phyloP scores from a whole-genome alignment of 257 asterid genomes.

The Primulina eburnea region DNA sequence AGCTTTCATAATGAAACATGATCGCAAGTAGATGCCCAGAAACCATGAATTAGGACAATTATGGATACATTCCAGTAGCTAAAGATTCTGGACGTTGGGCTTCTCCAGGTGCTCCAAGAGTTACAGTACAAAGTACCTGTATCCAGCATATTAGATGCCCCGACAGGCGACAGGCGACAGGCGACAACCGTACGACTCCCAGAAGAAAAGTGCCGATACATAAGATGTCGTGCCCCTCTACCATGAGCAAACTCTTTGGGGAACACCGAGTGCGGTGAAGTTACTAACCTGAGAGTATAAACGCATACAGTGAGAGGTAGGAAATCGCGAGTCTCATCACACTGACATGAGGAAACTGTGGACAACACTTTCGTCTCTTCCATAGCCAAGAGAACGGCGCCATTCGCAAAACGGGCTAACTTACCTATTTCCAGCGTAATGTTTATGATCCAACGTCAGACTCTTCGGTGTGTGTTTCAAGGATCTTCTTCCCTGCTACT shows the following conservation, averaged over 20 bases:
- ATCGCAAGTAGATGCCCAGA: not conserved
- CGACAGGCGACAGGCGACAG: no score
- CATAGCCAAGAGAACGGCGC: no score
- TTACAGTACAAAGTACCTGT: slow-evolving; percentile 94
- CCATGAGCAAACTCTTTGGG: slow-evolving; percentile 9
- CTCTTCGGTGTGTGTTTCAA: no score
- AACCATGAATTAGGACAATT: not conserved
- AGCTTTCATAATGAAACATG: not conserved
- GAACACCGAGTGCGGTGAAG: slow-evolving; percentile 10
- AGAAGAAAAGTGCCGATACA: no score
- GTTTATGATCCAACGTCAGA: no score
- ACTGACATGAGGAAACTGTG: no score
- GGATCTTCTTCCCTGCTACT: no score
- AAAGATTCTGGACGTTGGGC: slow-evolving; percentile 83
- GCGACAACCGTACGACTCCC: slow-evolving; percentile 23
- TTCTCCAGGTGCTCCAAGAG: slow-evolving; percentile 97
- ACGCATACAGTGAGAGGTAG: no score
- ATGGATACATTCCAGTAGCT: slow-evolving; percentile 44
- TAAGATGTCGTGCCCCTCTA: slow-evolving; percentile 2
- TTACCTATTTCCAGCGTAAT: no score
- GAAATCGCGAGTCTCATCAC: no score
- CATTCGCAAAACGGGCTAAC: no score
- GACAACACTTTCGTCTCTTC: no score
- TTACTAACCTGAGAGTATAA: slow-evolving; percentile 80
- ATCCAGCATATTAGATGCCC: slow-evolving; percentile 27